These are phyloP conservation scores for Acacia concinna DNA, from an alignment of 331 rosid genomes.

Conservation along the genomic window DNA sequence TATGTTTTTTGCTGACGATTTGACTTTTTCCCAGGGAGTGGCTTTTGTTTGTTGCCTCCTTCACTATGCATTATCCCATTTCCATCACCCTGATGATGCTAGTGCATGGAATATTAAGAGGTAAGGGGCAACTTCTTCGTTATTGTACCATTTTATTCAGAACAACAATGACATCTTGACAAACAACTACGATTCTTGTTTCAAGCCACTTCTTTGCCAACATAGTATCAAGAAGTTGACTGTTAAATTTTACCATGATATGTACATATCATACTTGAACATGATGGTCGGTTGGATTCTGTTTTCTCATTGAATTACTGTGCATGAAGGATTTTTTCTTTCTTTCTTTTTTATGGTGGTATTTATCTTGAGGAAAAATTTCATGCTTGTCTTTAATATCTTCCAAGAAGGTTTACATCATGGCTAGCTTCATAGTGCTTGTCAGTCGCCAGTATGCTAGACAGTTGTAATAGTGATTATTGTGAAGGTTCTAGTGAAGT, in stretches of 20 bases:
- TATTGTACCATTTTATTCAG: constrained; percentile 27
- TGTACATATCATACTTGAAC: constrained; percentile 14
- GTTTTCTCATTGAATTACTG: constrained; percentile 7
- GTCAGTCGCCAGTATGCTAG: neutral
- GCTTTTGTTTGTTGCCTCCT: constrained; percentile 74
- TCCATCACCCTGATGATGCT: constrained; percentile 58
- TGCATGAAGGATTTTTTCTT: neutral
- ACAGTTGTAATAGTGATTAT: neutral
- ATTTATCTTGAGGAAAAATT: constrained; percentile 11
- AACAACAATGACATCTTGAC: constrained; percentile 16
- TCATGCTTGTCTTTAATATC: neutral
- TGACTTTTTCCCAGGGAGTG: constrained; percentile 57
- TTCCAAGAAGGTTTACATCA: neutral
- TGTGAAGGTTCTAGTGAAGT: neutral
- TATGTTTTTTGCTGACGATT: constrained; percentile 15
- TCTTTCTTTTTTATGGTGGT: neutral
- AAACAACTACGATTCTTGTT: constrained; percentile 1
- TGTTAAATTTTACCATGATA: constrained; percentile 1
- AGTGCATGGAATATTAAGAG: constrained; percentile 68
- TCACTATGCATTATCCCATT: constrained; percentile 60
- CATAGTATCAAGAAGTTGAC: neutral
- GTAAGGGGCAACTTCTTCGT: constrained; percentile 44
- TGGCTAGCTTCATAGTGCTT: neutral
- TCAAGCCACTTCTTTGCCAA: neutral
- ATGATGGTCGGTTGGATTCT: constrained; percentile 8